Evolutionary conservation across 164 flowering plant genomes (phyloP).

Genomic region (Tinospora cordifolia): DNA sequence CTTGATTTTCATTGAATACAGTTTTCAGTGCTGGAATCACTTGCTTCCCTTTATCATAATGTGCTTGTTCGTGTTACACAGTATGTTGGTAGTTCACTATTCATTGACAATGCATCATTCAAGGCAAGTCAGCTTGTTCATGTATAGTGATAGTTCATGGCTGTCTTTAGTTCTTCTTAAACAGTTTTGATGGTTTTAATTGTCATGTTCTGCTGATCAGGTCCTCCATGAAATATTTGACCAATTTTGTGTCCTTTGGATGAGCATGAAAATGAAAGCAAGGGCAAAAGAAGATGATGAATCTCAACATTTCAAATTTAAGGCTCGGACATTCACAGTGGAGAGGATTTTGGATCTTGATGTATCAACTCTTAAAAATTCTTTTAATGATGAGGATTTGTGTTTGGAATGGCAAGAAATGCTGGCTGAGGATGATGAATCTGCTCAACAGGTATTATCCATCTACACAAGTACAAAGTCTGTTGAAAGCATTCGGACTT

Average conservation of each 20-base stretch:
- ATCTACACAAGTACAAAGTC: neutral
- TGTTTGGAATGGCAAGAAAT: slow-evolving; percentile 67
- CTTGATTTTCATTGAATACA: slow-evolving; percentile 15
- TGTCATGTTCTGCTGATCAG: slow-evolving; percentile 27
- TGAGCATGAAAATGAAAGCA: slow-evolving; percentile 49
- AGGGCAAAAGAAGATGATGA: slow-evolving; percentile 37
- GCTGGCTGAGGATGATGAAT: slow-evolving; percentile 39
- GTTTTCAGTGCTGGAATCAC: slow-evolving; percentile 36
- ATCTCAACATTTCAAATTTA: slow-evolving; percentile 56
- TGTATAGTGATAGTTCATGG: neutral
- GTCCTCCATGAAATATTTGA: slow-evolving; percentile 47
- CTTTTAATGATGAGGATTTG: slow-evolving; percentile 36
- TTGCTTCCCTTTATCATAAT: slow-evolving; percentile 40
- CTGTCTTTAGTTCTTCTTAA: neutral
- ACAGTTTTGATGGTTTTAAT: neutral
- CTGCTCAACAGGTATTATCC: slow-evolving; percentile 29
- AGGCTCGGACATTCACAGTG: slow-evolving; percentile 55
- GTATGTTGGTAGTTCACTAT: slow-evolving; percentile 30
- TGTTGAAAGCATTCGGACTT: neutral
- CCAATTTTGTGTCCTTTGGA: slow-evolving; percentile 58
- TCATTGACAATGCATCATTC: slow-evolving; percentile 50
- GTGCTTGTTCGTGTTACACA: slow-evolving; percentile 43
- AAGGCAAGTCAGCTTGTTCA: slow-evolving; percentile 27
- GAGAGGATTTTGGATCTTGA: slow-evolving; percentile 60
- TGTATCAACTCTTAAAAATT: slow-evolving; percentile 31